These are phyloP conservation scores for Tuber melanosporum DNA, from an alignment of 495 filamentous ascomycete species.

Conservation along the genomic window DNA sequence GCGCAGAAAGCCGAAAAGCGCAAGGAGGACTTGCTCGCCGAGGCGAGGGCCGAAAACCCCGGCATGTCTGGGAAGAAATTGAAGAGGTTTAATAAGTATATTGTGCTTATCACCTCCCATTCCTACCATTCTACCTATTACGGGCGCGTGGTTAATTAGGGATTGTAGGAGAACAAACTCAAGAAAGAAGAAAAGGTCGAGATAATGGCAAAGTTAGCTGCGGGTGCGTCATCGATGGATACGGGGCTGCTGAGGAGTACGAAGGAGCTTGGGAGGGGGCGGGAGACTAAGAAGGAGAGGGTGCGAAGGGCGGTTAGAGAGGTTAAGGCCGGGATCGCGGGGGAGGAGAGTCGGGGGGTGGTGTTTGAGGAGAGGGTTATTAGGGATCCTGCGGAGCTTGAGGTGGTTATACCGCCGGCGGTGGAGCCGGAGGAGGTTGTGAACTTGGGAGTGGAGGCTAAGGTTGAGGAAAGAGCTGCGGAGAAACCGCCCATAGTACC, in stretches of 20 bases:
- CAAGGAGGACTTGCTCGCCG: constrained; percentile 46
- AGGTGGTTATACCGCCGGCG: background rate
- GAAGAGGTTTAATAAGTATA: constrained; percentile 93
- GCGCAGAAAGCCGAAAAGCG: constrained; percentile 61
- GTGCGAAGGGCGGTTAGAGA: constrained; percentile 56
- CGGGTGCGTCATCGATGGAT: constrained; percentile 67
- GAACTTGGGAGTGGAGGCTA: constrained; percentile 27
- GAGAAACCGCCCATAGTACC: constrained; percentile 4
- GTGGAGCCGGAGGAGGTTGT: constrained; percentile 43
- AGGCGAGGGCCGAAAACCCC: constrained; percentile 62
- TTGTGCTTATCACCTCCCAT: constrained; percentile 49
- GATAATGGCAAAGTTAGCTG: constrained; percentile 72
- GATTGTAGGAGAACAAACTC: constrained; percentile 70
- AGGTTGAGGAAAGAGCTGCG: background rate
- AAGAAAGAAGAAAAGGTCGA: constrained; percentile 87
- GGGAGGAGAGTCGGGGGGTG: constrained; percentile 47
- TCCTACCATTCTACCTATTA: background rate
- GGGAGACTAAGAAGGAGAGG: constrained; percentile 61
- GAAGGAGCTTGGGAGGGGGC: constrained; percentile 61
- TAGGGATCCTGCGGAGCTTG: constrained; percentile 24
- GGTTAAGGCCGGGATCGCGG: constrained; percentile 52
- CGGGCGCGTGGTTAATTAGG: constrained; percentile 7
- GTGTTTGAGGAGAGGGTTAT: constrained; percentile 45
- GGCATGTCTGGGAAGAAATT: constrained; percentile 86
- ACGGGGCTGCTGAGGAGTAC: constrained; percentile 71